phyloP scores from a whole-genome alignment of 2,329 filamentous ascomycete genomes.

The Drechslera avenae region DNA sequence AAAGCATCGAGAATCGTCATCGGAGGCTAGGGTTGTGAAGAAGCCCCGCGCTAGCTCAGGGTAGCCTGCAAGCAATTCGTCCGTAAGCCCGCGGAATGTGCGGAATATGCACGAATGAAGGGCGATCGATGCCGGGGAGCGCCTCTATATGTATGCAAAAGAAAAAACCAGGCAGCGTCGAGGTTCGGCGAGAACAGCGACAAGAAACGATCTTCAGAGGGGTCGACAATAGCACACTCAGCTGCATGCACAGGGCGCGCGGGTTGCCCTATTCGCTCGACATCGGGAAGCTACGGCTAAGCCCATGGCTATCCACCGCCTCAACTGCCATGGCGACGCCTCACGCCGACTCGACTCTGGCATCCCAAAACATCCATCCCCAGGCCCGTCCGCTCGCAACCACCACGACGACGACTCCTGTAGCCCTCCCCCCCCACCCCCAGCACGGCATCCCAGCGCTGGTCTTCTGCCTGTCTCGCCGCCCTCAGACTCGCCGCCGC shows the following conservation, averaged over 20 bases:
- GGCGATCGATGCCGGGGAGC: neutral
- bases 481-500: slow-evolving; percentile 8
- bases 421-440: too few relatives aligned
- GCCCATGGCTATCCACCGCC: neutral
- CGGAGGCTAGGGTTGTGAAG: slow-evolving; percentile 7
- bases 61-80: slow-evolving; percentile 9
- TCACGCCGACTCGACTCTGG: neutral
- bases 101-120: slow-evolving; percentile 4
- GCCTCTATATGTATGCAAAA: neutral
- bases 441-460: too few relatives aligned
- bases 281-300: slow-evolving; percentile 18
- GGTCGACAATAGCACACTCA: slow-evolving; percentile 8
- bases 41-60: slow-evolving; percentile 19
- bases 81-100: slow-evolving; percentile 13
- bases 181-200: slow-evolving; percentile 8
- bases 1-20: slow-evolving; percentile 28
- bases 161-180: neutral
- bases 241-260: slow-evolving; percentile 11
- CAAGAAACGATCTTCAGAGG: slow-evolving; percentile 16
- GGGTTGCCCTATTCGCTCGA: slow-evolving; percentile 15
- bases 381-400: neutral
- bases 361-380: slow-evolving; percentile 2
- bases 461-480: neutral
- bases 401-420: slow-evolving; percentile 3
- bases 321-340: slow-evolving; percentile 1